A percentile compares a stretch with the other conserved stretches of the same genome.
phyloP scores from a whole-genome alignment of 768 basidiomycete species.

The Russula earlei region DNA sequence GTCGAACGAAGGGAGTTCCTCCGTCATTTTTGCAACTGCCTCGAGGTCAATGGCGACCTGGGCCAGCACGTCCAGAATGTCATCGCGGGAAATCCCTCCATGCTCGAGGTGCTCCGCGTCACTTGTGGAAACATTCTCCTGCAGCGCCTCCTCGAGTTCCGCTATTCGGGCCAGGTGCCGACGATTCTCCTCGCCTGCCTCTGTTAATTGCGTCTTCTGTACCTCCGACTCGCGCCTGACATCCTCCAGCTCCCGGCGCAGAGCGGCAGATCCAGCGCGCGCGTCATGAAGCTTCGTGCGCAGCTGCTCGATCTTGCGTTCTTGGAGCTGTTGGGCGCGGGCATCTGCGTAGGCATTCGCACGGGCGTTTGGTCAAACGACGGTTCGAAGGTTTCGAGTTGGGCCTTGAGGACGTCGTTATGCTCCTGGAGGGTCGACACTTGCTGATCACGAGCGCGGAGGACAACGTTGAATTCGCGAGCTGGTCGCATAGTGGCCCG shows the following conservation, averaged over 20 bases:
- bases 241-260: conserved; percentile 15
- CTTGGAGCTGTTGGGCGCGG: conserved; percentile 13
- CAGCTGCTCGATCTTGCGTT: conserved; percentile 18
- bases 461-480: conserved; percentile 13
- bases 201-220: background rate
- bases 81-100: conserved; percentile 2
- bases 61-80: conserved; percentile 7
- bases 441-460: conserved; percentile 17
- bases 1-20: background rate
- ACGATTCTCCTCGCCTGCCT: conserved; percentile 5
- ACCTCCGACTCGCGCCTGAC: conserved; percentile 3
- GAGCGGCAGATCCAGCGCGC: conserved; percentile 4
- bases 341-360: conserved; percentile 13
- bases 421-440: conserved; percentile 15
- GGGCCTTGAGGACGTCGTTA: conserved; percentile 2
- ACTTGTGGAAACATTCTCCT: background rate
- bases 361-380: conserved; percentile 16
- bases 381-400: conserved; percentile 10
- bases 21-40: background rate
- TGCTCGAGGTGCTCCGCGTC: background rate
- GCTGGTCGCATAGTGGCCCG: conserved; percentile 12
- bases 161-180: conserved; percentile 9
- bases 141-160: conserved; percentile 12
- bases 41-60: conserved; percentile 8
- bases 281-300: conserved; percentile 12